A percentile compares a stretch with the other conserved stretches of the same genome.
Evolutionary conservation across 176 grass and related monocot genomes (phyloP).

Genomic region (Canna indica): DNA sequence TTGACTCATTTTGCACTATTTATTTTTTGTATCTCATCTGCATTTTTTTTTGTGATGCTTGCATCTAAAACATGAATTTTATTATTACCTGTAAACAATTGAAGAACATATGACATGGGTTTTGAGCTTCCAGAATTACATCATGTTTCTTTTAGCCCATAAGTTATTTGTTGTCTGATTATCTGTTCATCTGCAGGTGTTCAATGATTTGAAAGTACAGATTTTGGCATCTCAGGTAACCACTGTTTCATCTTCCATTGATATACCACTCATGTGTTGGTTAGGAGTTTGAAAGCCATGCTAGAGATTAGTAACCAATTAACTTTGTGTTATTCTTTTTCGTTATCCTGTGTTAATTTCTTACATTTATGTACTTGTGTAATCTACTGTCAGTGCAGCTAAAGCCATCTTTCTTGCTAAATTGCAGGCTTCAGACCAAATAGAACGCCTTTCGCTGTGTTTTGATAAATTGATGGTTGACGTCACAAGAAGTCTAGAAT

Average conservation of each 20-base stretch:
- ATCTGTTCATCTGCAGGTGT: constrained; percentile 53
- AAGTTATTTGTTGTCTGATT: constrained; percentile 6
- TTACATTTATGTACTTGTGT: neutral
- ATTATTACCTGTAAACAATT: too few relatives aligned
- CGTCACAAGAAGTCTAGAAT: constrained; percentile 85
- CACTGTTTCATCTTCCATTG: constrained; percentile 9
- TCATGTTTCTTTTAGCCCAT: constrained; percentile 6
- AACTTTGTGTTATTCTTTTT: neutral
- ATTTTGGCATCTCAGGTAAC: constrained; percentile 96
- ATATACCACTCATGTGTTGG: too few relatives aligned
- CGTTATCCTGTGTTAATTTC: neutral
- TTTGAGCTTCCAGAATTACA: too few relatives aligned
- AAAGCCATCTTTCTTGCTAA: constrained; percentile 2
- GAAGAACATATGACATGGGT: too few relatives aligned
- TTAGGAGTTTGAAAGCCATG: neutral
- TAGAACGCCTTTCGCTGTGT: constrained; percentile 76
- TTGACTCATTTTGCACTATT: too few relatives aligned
- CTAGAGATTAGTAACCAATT: too few relatives aligned
- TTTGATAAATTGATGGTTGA: constrained; percentile 94
- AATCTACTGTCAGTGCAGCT: neutral
- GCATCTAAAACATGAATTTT: too few relatives aligned
- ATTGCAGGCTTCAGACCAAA: constrained; percentile 72
- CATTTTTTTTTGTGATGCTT: too few relatives aligned
- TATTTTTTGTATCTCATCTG: too few relatives aligned
- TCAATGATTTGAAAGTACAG: constrained; percentile 70